Evolutionary conservation across 495 filamentous ascomycete species (phyloP), one percentile per base, ranked within the genome.

Genomic region (Patellaria atrata): DNA sequence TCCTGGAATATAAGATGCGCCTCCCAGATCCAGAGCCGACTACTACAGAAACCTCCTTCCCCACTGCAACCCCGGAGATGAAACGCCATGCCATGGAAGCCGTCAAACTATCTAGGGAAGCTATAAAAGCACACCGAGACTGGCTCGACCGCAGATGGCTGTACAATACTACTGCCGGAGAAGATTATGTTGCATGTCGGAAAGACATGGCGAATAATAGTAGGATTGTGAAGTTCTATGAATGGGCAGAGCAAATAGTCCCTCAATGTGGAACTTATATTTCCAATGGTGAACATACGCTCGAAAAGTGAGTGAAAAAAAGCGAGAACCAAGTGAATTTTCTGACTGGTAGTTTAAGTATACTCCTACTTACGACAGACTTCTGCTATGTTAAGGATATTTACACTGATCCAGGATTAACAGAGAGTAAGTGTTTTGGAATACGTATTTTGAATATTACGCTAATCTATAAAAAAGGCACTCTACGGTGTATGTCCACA

Each of bases 351-450:
- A 22, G 44, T 41, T 26, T 10, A 41, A 25, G 37, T 38, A 6
- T 28, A 41, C 9, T 38, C 24, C 17, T 38, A 3, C 25, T 30
- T 23, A 47, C 43, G 29, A 50, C 39, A 10, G 43, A 47, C 14
- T 50, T 40, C 19, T 49, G 45, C 23, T 49, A 44, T 32, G 34
- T 45, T 27, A 41, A 43, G 15, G 31, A 27, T 27, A n/a, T n/a
- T n/a, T n/a, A n/a, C n/a, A n/a, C n/a, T n/a, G n/a, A n/a, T n/a
- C n/a, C n/a, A n/a, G n/a, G n/a, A n/a, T n/a, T n/a, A n/a, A n/a
- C n/a, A n/a, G n/a, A n/a, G n/a, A n/a, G n/a, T n/a, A n/a, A n/a
- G n/a, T n/a, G n/a, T n/a, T n/a, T n/a, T n/a, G n/a, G n/a, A n/a
- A n/a, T n/a, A n/a, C n/a, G n/a, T n/a, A n/a, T n/a, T n/a, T n/a